Conservation (phyloP, 352 stramenopile species). For the Pythium diclinum region DNA sequence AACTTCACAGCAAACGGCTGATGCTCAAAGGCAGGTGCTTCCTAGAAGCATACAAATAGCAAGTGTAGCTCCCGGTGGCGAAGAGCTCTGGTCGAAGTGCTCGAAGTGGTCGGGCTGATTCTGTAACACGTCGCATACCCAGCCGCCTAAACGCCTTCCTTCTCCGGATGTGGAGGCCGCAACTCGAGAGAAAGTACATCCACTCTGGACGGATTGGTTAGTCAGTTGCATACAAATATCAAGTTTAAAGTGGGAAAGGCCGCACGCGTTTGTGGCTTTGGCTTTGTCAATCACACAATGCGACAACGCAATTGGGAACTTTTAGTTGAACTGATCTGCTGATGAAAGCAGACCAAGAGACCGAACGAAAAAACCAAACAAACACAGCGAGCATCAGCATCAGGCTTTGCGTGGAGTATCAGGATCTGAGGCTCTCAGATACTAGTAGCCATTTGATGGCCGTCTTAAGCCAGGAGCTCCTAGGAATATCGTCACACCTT, state of each 20-base stretch:
- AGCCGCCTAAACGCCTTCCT: neutral
- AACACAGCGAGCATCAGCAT: too few relatives aligned
- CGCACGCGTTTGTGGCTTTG: neutral
- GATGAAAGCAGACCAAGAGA: too few relatives aligned
- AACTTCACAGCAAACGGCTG: too few relatives aligned
- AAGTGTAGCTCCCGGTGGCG: neutral
- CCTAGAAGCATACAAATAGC: neutral
- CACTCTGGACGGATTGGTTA: neutral
- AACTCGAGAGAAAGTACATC: neutral
- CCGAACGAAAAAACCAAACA: too few relatives aligned
- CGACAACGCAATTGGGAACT: neutral
- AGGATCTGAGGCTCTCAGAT: too few relatives aligned
- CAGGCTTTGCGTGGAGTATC: too few relatives aligned
- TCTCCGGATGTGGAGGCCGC: neutral
- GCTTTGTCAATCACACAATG: neutral
- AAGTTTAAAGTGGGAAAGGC: neutral
- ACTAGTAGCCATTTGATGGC: too few relatives aligned
- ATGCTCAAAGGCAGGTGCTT: too few relatives aligned
- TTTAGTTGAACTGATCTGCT: neutral
- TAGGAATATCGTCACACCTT: too few relatives aligned
- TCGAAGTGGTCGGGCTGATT: too few relatives aligned
- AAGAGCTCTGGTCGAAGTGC: too few relatives aligned
- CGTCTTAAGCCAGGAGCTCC: too few relatives aligned
- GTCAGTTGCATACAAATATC: neutral
- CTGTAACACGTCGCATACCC: neutral